These are phyloP conservation scores for Rhazya stricta DNA, from an alignment of 257 asterid species.

Conservation along the genomic window DNA sequence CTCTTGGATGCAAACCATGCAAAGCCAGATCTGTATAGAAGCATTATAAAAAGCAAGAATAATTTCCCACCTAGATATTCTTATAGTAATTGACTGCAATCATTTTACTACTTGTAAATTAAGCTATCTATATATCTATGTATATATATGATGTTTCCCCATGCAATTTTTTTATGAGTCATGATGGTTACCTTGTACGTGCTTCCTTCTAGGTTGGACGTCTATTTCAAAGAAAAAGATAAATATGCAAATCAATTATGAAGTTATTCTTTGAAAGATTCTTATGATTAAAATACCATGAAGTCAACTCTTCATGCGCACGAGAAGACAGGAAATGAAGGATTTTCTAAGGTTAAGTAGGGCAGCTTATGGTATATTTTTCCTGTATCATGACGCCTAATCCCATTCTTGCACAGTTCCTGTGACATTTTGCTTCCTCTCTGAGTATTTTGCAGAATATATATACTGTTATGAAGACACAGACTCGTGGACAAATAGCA, in stretches of 20 bases:
- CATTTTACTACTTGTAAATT: background rate
- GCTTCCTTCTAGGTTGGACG: conserved; percentile 38
- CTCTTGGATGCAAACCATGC: background rate
- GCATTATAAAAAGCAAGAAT: background rate
- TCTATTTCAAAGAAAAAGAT: conserved; percentile 27
- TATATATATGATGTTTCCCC: too few species aligned
- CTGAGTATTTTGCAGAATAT: background rate
- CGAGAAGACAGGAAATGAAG: conserved; percentile 37
- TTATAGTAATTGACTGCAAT: background rate
- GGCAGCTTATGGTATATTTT: background rate
- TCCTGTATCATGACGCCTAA: background rate
- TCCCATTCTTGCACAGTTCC: background rate
- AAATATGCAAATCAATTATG: background rate
- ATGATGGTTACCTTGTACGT: background rate
- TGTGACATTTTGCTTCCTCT: conserved; percentile 14
- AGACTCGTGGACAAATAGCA: background rate
- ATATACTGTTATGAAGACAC: background rate
- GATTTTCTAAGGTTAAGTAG: background rate
- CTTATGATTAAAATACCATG: conserved; percentile 23
- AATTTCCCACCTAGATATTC: background rate
- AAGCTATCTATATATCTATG: background rate
- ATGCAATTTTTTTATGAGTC: conserved; percentile 3
- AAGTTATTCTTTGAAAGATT: conserved; percentile 35
- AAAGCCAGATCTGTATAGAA: background rate
- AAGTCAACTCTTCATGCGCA: conserved; percentile 54